Evolutionary conservation across 225 moss, liverwort and hornwort species (phyloP).

Genomic region (Climacium dendroides): DNA sequence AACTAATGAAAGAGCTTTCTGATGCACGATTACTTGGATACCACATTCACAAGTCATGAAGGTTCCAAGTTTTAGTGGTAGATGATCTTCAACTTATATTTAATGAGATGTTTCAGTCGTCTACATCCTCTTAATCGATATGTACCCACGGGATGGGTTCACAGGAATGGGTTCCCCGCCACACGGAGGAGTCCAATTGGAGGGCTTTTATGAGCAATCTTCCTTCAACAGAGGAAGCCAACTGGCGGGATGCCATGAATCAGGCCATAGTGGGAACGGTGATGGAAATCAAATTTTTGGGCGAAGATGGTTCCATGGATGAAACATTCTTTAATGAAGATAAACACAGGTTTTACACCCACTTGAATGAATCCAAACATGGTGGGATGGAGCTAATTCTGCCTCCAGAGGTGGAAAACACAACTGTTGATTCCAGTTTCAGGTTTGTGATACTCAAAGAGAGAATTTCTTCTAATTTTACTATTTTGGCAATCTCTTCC

Average conservation of each 20-base stretch:
- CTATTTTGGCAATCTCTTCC: not conserved
- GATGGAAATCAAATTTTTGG: constrained; percentile 18
- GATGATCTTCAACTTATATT: not conserved
- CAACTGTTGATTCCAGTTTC: not conserved
- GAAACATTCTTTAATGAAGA: constrained; percentile 16
- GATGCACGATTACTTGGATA: not conserved
- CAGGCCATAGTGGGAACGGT: not conserved
- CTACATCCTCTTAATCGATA: not conserved
- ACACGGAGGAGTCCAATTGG: not conserved
- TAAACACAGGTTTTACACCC: not conserved
- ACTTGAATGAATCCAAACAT: not conserved
- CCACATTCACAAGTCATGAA: not conserved
- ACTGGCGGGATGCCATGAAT: not conserved
- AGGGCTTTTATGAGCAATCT: constrained; percentile 3
- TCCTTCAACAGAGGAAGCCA: not conserved
- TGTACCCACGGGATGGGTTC: not conserved
- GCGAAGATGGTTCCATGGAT: constrained; percentile 54
- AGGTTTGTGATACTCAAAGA: not conserved
- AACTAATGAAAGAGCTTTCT: not conserved
- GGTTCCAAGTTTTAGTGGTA: not conserved
- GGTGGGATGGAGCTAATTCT: not conserved
- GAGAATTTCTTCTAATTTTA: not conserved
- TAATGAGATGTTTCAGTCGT: not conserved
- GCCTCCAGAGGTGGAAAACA: not conserved
- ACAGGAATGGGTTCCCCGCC: not conserved